These are phyloP conservation scores for Mucuna pruriens DNA, from an alignment of 306 rosid species.

Conservation along the genomic window DNA sequence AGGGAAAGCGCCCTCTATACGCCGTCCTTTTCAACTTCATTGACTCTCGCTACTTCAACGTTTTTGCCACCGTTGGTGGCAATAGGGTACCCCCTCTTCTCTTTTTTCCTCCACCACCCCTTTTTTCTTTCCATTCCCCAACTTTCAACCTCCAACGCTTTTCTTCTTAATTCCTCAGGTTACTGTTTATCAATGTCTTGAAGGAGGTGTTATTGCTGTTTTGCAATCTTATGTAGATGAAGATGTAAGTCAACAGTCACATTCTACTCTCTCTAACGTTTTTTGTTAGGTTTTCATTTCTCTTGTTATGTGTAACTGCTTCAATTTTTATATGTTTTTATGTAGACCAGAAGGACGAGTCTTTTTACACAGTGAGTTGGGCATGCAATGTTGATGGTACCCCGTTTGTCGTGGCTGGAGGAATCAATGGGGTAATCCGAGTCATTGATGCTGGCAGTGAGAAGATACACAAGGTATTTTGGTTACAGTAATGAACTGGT, in stretches of 20 bases:
- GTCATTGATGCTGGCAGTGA: slow-evolving; percentile 86
- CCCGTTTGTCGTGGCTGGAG: slow-evolving; percentile 90
- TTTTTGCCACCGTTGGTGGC: slow-evolving; percentile 97
- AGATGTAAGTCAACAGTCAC: slow-evolving; percentile 64
- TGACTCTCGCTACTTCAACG: slow-evolving; percentile 87
- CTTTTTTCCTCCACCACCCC: not conserved
- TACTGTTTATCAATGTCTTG: slow-evolving; percentile 77
- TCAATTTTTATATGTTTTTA: slow-evolving; percentile 44
- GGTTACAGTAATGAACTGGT: not conserved
- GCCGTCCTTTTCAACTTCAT: slow-evolving; percentile 94
- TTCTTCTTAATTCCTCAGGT: slow-evolving; percentile 53
- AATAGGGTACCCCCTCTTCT: slow-evolving; percentile 54
- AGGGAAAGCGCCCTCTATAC: slow-evolving; percentile 90
- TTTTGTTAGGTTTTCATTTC: not conserved
- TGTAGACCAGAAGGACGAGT: slow-evolving; percentile 98
- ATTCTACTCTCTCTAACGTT: not conserved
- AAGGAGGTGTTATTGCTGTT: slow-evolving; percentile 90
- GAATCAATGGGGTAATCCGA: slow-evolving; percentile 87
- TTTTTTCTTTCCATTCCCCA: slow-evolving; percentile 2
- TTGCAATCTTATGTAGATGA: slow-evolving; percentile 95
- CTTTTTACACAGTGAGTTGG: slow-evolving; percentile 98
- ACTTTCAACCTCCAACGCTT: slow-evolving; percentile 18
- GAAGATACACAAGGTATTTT: slow-evolving; percentile 86
- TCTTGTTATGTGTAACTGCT: not conserved
- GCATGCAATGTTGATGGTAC: slow-evolving; percentile 75